Evolutionary conservation across 1,139 yeast genomes (phyloP), one percentile per base, ranked within the genome.

Genomic region (Meyerozyma carpophila): DNA sequence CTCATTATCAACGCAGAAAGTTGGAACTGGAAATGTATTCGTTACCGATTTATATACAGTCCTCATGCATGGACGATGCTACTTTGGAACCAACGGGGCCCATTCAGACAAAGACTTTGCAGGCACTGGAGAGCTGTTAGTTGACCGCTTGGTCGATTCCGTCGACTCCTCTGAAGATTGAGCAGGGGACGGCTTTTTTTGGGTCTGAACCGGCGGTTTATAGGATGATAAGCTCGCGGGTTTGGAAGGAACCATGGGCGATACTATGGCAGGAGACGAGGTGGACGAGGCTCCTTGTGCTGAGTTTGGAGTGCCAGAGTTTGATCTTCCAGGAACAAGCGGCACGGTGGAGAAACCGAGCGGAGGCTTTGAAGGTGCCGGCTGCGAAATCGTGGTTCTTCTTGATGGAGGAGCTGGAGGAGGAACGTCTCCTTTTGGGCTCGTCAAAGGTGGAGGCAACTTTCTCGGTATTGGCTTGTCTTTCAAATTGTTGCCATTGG

Each of bases 1-100:
- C 40, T 37, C 40, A 37, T 37, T 25, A 10, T 20, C 29, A 11
- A 4, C 29, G 6, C 11, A 8, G 29, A 27, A 27, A 10, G 29
- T 10, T 27, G 29, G 13, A 5, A 10, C 10, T 20, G 16, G 29
- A 27, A 27, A 27, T 10, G 13, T 10, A 27, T 11, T 27, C 29
- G 3, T 5, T 27, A 27, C 13, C 3, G 8, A 27, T 4, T 14
- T 31, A 31, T 31, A 31, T 31, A 31, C 34, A 31, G 20, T 31
- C 34, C 34, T 8, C 9, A 9, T 31, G 14, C 20, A 31, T 9
- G 20, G 20, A 13, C n/a, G 16, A 31, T 31, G 34, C 52, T 59
- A 77, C 50, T 75, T 75, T 1, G 83, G 83, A 5, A 74, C 69
- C 42, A 79, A 59, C 7, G 84, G 83, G 44, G 74, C 73, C 84